These are phyloP conservation scores for Bretschneidera sinensis DNA, from an alignment of 345 rosid genomes.

Conservation along the genomic window DNA sequence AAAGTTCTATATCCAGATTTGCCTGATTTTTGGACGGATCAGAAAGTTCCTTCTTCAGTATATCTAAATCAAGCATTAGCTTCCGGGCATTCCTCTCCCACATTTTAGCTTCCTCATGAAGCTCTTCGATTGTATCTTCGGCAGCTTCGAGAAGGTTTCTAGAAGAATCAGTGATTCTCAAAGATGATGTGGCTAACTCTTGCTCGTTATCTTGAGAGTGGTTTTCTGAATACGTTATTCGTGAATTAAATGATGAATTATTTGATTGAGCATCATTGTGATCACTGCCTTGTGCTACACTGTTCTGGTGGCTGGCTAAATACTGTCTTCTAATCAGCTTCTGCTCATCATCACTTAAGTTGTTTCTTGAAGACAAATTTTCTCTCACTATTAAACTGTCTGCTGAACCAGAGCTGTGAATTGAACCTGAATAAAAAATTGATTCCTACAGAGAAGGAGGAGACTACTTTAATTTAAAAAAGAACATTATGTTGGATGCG, in stretches of 20 bases:
- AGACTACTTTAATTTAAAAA: too few relatives aligned
- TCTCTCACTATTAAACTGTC: slow-evolving; percentile 22
- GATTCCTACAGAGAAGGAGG: slow-evolving; percentile 23
- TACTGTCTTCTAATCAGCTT: slow-evolving; percentile 16
- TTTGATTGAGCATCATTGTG: slow-evolving; percentile 23
- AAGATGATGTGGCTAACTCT: slow-evolving; percentile 17
- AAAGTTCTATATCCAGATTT: slow-evolving; percentile 38
- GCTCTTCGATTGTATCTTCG: slow-evolving; percentile 41
- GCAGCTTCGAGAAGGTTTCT: slow-evolving; percentile 44
- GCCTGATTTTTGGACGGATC: slow-evolving; percentile 38
- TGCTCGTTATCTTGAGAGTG: slow-evolving; percentile 20
- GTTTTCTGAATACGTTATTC: slow-evolving; percentile 16
- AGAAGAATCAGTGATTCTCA: slow-evolving; percentile 30
- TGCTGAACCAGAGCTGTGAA: slow-evolving; percentile 31
- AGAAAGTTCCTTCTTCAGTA: slow-evolving; percentile 33
- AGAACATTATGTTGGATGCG: neutral
- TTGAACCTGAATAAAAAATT: slow-evolving; percentile 30
- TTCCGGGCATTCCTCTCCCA: slow-evolving; percentile 54
- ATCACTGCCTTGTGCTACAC: slow-evolving; percentile 11
- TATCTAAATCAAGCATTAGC: slow-evolving; percentile 43
- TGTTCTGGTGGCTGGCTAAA: slow-evolving; percentile 18
- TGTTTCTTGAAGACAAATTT: slow-evolving; percentile 9
- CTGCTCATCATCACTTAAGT: slow-evolving; percentile 6
- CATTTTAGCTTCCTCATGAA: slow-evolving; percentile 43
- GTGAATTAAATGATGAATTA: slow-evolving; percentile 23